Evolutionary conservation across 23 red algal species (phyloP), one percentile per base, ranked within the genome.

Genomic region (Gracilaria gracilis): DNA sequence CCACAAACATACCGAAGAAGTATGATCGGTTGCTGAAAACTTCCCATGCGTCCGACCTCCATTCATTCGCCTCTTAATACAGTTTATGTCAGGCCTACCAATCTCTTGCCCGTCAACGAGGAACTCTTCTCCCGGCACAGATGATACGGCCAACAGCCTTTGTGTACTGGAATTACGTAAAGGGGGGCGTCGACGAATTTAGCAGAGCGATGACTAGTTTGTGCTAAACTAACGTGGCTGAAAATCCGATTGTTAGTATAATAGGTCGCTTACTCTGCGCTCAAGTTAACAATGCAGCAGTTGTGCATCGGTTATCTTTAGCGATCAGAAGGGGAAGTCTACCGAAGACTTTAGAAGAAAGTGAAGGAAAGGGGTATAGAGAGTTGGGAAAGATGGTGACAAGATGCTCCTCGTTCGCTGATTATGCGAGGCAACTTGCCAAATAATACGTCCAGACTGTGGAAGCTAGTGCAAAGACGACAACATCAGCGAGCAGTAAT

Each of bases 381-480:
- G 37, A 44, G 15, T 36, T 44, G 3, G 12, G 69, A 4, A 2
- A 75, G 2, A 19, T 9, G 36, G 83, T 86, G 9, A 54, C 83
- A 36, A 49, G 37, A 53, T 67, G 65, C 21, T 20, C 46, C 11
- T 71, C 83, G 11, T 86, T 71, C 57, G 42, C 83, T 21, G 61
- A 71, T 57, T 86, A 50, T 75, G 83, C 83, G 20, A 37, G 57
- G 25, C 46, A 71, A 53, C 58, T 86, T 73, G 83, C 83, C 5
- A 70, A 74, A 5, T 64, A 86, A 20, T 86, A 27, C 25, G 57
- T 61, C n/a, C n/a, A n/a, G n/a, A n/a, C n/a, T n/a, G n/a, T n/a
- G n/a, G n/a, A n/a, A n/a, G n/a, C n/a, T n/a, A n/a, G n/a, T n/a
- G n/a, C n/a, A n/a, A n/a, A n/a, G n/a, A n/a, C n/a, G n/a, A n/a